Conservation (phyloP, 495 filamentous ascomycete species). For the Penicillium subrubescens region DNA sequence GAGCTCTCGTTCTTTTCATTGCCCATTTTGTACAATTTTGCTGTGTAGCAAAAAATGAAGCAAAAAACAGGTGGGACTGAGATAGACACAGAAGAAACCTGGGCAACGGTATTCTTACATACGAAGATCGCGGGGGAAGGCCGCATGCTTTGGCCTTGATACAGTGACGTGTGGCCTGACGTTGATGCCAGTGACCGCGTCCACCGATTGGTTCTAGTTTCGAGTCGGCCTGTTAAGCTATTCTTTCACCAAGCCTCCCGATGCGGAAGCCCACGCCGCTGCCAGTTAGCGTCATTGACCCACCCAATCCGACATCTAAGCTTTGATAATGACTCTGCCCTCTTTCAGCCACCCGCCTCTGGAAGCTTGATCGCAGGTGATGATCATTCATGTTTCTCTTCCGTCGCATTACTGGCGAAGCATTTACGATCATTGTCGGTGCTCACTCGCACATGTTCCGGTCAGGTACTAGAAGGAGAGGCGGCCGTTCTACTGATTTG, state of each 20-base stretch:
- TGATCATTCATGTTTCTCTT: not conserved
- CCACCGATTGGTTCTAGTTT: not conserved
- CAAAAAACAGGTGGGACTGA: not conserved
- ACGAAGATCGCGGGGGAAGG: not conserved
- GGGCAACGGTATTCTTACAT: not conserved
- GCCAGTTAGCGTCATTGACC: not conserved
- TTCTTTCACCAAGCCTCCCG: not conserved
- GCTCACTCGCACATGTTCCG: too few relatives aligned
- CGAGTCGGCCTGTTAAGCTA: not conserved
- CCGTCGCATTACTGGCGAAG: too few relatives aligned
- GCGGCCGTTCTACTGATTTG: too few relatives aligned
- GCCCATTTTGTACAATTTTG: not conserved
- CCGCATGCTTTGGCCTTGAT: not conserved
- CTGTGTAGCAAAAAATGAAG: not conserved
- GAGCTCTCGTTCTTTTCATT: not conserved
- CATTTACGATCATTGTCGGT: too few relatives aligned
- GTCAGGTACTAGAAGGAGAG: too few relatives aligned
- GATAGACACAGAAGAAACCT: not conserved
- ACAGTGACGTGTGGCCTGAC: not conserved
- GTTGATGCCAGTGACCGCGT: not conserved
- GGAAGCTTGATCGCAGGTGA: not conserved
- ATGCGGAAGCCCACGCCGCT: not conserved
- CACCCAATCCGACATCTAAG: not conserved
- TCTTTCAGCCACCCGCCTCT: not conserved
- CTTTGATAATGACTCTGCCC: not conserved